Evolutionary conservation across 768 basidiomycete genomes (phyloP), one percentile per base, ranked within the genome.

Genomic region (Hericium rajendrae): DNA sequence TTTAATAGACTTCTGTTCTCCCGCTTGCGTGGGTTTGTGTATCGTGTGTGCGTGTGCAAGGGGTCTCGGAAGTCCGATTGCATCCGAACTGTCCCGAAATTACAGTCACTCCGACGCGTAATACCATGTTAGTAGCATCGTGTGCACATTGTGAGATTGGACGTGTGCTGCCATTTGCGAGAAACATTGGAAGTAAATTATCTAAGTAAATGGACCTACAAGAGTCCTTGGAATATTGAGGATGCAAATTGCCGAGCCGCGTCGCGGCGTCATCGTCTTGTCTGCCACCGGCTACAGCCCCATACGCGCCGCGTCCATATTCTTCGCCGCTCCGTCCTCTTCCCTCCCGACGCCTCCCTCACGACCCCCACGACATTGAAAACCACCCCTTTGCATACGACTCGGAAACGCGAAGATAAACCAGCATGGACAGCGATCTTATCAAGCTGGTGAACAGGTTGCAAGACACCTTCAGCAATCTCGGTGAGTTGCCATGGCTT

Each of bases 391-490:
- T 13, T 12, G 10, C 24, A 48, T 22, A 22, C 41, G 43, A 24
- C 18, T 16, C 43, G 15, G 6, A 16, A 4, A 20, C 43, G 43
- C 43, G 43, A 46, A 20, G 43, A 46, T n/a, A 38, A 3, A 32
- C 53, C 65, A 68, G 20, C 61, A 97, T 97, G 94, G 94, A 97
- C 71, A 83, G 87, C 43, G 91, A 95, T 70, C 84, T 97, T 60
- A 97, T 97, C 62, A 86, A 86, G 65, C 82, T 95, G 13, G 94
- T 97, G 48, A 97, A 97, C 76, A 89, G 86, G 74, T 85, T 97
- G 55, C 94, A 97, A 74, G 91, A 93, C 66, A 93, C 91, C 57
- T 93, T 93, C 74, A 81, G 76, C 71, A 91, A 92, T 66, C 80
- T 93, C 53, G 91, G 90, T 90, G 63, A 64, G 86, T 74, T 52